These are phyloP conservation scores for Basidiobolus meristosporus DNA, from an alignment of 371 early-diverging fungal genomes.

Conservation along the genomic window DNA sequence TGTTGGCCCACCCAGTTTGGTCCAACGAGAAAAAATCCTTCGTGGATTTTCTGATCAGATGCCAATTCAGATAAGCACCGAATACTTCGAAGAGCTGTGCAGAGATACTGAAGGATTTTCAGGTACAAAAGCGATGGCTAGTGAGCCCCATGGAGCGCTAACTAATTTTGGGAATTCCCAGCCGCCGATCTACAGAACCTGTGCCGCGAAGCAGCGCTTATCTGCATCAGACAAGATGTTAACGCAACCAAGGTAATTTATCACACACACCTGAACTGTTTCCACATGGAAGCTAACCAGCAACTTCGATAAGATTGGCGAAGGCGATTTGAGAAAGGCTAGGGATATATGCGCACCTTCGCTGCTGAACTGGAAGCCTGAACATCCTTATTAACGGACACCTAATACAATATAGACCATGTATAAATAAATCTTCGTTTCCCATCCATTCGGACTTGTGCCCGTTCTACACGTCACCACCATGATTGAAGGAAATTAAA, in stretches of 20 bases:
- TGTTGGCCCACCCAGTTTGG: neutral
- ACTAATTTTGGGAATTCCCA: constrained; percentile 1
- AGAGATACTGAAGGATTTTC: constrained; percentile 21
- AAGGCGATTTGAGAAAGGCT: too few relatives aligned
- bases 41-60: constrained; percentile 31
- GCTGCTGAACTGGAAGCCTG: too few relatives aligned
- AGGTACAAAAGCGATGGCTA: constrained; percentile 11
- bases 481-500: too few relatives aligned
- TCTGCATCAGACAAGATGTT: constrained; percentile 28
- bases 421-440: too few relatives aligned
- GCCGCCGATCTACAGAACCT: constrained; percentile 37
- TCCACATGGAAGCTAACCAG: too few relatives aligned
- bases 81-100: constrained; percentile 12
- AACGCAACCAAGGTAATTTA: constrained; percentile 15
- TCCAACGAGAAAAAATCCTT: neutral
- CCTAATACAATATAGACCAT: too few relatives aligned
- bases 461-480: too few relatives aligned
- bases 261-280: neutral
- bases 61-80: constrained; percentile 17
- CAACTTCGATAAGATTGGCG: too few relatives aligned
- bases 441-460: too few relatives aligned
- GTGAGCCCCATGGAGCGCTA: neutral
- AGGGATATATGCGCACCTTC: too few relatives aligned
- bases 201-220: constrained; percentile 37
- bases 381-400: too few relatives aligned